phyloP scores from a whole-genome alignment of 306 rosid species.

The Trifolium pratense region DNA sequence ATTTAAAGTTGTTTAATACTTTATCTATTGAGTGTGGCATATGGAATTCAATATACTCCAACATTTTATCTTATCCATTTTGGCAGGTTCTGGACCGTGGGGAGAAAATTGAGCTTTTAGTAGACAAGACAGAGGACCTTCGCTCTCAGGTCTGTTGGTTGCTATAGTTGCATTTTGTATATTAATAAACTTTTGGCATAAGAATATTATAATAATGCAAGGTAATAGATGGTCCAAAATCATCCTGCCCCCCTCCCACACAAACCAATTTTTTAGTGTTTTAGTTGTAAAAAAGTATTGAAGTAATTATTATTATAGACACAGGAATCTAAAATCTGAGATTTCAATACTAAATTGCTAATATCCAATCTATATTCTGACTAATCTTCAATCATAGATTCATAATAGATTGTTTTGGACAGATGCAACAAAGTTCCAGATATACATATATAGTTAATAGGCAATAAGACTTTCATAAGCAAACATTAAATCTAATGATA shows the following conservation, averaged over 20 bases:
- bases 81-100: constrained; percentile 94
- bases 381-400: background rate
- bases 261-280: background rate
- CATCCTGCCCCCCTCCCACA: background rate
- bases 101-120: constrained; percentile 88
- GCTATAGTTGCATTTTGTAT: background rate
- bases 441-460: constrained; percentile 4
- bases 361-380: constrained; percentile 3
- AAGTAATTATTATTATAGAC: background rate
- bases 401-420: constrained; percentile 5
- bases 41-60: constrained; percentile 1
- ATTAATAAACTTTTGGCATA: background rate
- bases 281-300: background rate
- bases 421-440: constrained; percentile 1
- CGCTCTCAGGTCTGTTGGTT: constrained; percentile 73
- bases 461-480: constrained; percentile 1
- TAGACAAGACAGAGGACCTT: constrained; percentile 91
- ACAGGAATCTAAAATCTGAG: constrained; percentile 3
- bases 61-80: constrained; percentile 28
- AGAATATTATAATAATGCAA: constrained; percentile 2
- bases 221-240: background rate
- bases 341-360: constrained; percentile 1
- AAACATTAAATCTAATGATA: constrained; percentile 1
- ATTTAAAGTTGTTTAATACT: constrained; percentile 12
- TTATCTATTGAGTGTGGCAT: background rate